Evolutionary conservation across 139 green algal genomes (phyloP), one percentile per base, ranked within the genome.

Genomic region (Coelastrella sp.): DNA sequence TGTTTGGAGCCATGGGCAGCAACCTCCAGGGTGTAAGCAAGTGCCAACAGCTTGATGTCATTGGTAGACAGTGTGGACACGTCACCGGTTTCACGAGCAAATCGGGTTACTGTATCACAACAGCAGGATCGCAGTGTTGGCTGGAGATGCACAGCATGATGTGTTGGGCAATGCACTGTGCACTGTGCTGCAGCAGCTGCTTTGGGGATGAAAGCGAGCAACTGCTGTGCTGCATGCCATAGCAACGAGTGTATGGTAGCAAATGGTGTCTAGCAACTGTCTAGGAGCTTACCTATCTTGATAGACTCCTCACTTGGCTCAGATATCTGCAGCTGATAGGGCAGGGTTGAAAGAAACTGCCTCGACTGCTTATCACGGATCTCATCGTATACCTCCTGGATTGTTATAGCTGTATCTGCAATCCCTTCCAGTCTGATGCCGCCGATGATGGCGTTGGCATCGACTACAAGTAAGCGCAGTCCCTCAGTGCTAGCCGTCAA

Each of bases 361-460:
- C 96, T 89, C 0, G 95, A 95, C 90, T 96, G 89, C 91, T 96
- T 95, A 92, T 98, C 96, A 5, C 95, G 91, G 5, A 99, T 89
- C 89, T 99, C 97, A 4, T 87, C 66, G 5, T 98, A 74, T 27
- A 99, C 97, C 72, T 98, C 96, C 49, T 94, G 92, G 3, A 96
- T 96, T 12, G 97, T 99, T 10, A 97, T 90, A 10, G 93, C 91
- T 22, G 82, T 82, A 56, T 97, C 94, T 3, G 92, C 94, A 17
- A 97, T 60, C 3, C 75, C 83, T 25, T 96, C 86, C 9, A 98
- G 85, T 0, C 91, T 80, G 8, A 96, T 15, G 7, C 96, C 95
- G 56, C 84, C 94, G 84, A 99, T 98, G 65, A 99, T 95, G 20
- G 97, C 96, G 86, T 98, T 99, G 35, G 97, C 94, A 78, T 99